A percentile compares a stretch with the other conserved stretches of the same genome.
These are phyloP conservation scores for Candida insectalens DNA, from an alignment of 805 yeast species.

Conservation along the genomic window DNA sequence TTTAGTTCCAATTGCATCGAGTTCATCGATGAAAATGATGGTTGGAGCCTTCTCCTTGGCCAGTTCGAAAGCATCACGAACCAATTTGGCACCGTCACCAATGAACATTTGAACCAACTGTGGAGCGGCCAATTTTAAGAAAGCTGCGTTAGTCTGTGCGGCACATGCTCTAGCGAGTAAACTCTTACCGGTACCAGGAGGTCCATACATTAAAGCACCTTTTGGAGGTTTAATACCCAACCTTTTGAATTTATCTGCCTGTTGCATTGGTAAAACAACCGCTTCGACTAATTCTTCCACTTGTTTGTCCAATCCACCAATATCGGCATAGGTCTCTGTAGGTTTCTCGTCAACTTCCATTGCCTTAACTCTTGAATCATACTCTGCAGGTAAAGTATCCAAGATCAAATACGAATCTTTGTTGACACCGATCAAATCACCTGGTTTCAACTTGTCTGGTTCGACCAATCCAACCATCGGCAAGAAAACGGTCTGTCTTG, in stretches of 20 bases:
- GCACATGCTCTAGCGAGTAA: constrained; percentile 97
- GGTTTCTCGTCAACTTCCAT: constrained; percentile 99
- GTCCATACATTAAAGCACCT: constrained; percentile 98
- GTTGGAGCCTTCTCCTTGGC: constrained; percentile 99
- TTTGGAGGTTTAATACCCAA: constrained; percentile 97
- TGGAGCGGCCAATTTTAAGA: constrained; percentile 93
- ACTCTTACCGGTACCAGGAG: constrained; percentile 99
- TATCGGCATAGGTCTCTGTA: constrained; percentile 91
- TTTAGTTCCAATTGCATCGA: constrained; percentile 98
- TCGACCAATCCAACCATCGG: constrained; percentile 96
- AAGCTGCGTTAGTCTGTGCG: constrained; percentile 96
- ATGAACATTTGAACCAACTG: constrained; percentile 97
- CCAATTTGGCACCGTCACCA: constrained; percentile 98
- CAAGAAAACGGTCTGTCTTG: constrained; percentile 93
- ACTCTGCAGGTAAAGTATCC: constrained; percentile 94
- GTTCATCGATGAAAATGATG: constrained; percentile 93
- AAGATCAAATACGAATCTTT: constrained; percentile 90
- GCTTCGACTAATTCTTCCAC: constrained; percentile 98
- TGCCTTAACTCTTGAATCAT: constrained; percentile 95
- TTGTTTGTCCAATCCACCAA: constrained; percentile 97
- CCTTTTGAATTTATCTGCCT: constrained; percentile 89
- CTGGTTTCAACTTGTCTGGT: constrained; percentile 87
- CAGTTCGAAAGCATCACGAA: constrained; percentile 93
- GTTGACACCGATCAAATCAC: constrained; percentile 94
- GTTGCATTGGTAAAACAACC: constrained; percentile 96